phyloP scores from a whole-genome alignment of 2,329 filamentous ascomycete genomes.

The Colletotrichum coccodes region DNA sequence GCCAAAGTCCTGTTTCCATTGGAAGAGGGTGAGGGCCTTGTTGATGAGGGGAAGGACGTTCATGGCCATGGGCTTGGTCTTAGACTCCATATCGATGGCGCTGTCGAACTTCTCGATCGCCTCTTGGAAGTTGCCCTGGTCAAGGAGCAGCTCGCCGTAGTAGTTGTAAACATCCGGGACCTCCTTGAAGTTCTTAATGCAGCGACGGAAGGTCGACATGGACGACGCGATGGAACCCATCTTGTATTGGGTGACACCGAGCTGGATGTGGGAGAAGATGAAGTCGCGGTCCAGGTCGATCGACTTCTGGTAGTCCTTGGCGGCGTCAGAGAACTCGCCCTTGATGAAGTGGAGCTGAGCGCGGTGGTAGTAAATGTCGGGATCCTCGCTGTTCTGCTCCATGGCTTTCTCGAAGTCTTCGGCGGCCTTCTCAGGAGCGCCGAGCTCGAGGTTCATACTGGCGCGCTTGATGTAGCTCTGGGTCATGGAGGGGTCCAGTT shows the following conservation, averaged over 20 bases:
- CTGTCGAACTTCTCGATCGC: slow-evolving; percentile 98
- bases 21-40: slow-evolving; percentile 96
- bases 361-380: slow-evolving; percentile 99
- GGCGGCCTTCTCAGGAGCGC: slow-evolving; percentile 86
- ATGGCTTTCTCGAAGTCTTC: slow-evolving; percentile 89
- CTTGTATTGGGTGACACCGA: slow-evolving; percentile 99
- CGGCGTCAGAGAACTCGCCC: slow-evolving; percentile 89
- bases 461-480: slow-evolving; percentile 99
- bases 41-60: slow-evolving; percentile 98
- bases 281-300: slow-evolving; percentile 96
- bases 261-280: slow-evolving; percentile 99
- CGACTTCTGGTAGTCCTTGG: slow-evolving; percentile 99
- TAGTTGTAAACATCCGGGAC: slow-evolving; percentile 99
- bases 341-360: slow-evolving; percentile 99
- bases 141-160: slow-evolving; percentile 95
- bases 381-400: slow-evolving; percentile 85
- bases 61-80: slow-evolving; percentile 92
- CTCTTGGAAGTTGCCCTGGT: slow-evolving; percentile 95
- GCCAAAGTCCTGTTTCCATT: slow-evolving; percentile 96
- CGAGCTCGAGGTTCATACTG: slow-evolving; percentile 96
- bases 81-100: slow-evolving; percentile 98
- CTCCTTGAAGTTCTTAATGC: slow-evolving; percentile 98
- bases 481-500: slow-evolving; percentile 86
- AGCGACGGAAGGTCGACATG: slow-evolving; percentile 97
- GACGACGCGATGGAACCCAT: slow-evolving; percentile 98